Percentiles rank a stretch among this genome's conserved stretches.
phyloP scores from a whole-genome alignment of 805 yeast species.

The Saturnispora zaruensis region DNA sequence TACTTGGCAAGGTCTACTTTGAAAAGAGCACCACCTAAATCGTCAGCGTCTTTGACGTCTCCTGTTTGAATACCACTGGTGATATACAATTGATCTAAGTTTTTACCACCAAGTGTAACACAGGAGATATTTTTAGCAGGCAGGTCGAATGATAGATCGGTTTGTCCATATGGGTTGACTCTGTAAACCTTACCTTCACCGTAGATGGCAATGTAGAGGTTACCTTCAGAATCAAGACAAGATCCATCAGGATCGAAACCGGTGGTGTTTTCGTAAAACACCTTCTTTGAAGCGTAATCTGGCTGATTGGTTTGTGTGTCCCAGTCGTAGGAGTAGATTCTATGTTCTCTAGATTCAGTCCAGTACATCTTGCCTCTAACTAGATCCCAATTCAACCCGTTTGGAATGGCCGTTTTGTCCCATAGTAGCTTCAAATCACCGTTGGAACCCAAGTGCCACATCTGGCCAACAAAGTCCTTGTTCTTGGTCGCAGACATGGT shows the following conservation, averaged over 20 bases:
- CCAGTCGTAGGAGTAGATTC: constrained; percentile 41
- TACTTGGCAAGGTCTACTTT: constrained; percentile 30
- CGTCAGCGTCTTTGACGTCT: constrained; percentile 24
- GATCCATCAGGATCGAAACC: constrained; percentile 67
- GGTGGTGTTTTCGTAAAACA: constrained; percentile 30
- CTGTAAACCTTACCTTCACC: constrained; percentile 49
- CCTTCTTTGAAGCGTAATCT: constrained; percentile 29
- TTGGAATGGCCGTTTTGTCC: constrained; percentile 45
- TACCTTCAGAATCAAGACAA: constrained; percentile 44
- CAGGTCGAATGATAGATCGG: constrained; percentile 42
- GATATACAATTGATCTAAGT: constrained; percentile 50
- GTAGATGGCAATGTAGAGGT: constrained; percentile 62
- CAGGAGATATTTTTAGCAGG: constrained; percentile 61
- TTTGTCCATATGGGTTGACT: constrained; percentile 39
- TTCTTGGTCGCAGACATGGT: constrained; percentile 44
- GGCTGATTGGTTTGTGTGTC: constrained; percentile 29
- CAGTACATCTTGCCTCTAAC: constrained; percentile 36
- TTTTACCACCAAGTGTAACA: constrained; percentile 56
- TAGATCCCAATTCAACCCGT: constrained; percentile 55
- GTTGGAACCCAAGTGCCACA: constrained; percentile 34
- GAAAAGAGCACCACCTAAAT: constrained; percentile 55
- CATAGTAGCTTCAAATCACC: constrained; percentile 27
- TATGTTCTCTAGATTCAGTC: constrained; percentile 43
- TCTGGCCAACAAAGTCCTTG: constrained; percentile 39
- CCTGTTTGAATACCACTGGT: constrained; percentile 50